These are phyloP conservation scores for Fraxinus nigra DNA, from an alignment of 305 asterid genomes.

Conservation along the genomic window DNA sequence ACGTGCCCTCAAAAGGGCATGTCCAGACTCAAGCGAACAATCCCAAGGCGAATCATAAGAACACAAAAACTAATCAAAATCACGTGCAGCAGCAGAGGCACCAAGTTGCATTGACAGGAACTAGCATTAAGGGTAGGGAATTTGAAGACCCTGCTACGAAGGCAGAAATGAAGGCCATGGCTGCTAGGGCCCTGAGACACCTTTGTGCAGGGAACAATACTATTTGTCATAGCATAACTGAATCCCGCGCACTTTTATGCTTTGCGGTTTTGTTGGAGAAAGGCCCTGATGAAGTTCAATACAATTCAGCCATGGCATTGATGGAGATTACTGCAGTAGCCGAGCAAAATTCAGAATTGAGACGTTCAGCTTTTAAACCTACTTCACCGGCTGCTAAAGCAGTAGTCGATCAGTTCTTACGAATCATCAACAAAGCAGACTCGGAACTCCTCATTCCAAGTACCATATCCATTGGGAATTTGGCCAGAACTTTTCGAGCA, in stretches of 20 bases:
- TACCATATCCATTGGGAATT: slow-evolving; percentile 49
- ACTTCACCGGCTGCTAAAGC: slow-evolving; percentile 64
- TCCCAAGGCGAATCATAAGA: slow-evolving; percentile 7
- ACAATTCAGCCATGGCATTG: slow-evolving; percentile 63
- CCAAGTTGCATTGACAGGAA: slow-evolving; percentile 42
- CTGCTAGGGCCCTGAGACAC: slow-evolving; percentile 58
- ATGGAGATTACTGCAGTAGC: slow-evolving; percentile 72
- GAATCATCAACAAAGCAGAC: slow-evolving; percentile 39
- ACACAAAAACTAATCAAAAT: slow-evolving; percentile 8
- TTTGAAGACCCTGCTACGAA: slow-evolving; percentile 49
- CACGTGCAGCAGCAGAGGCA: slow-evolving; percentile 27
- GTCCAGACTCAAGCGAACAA: slow-evolving; percentile 4
- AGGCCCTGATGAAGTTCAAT: slow-evolving; percentile 51
- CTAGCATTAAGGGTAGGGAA: slow-evolving; percentile 56
- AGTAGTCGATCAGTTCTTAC: slow-evolving; percentile 57
- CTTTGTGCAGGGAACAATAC: slow-evolving; percentile 52
- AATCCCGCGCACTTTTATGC: slow-evolving; percentile 61
- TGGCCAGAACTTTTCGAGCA: slow-evolving; percentile 63
- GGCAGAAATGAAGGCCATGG: slow-evolving; percentile 62
- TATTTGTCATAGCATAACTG: slow-evolving; percentile 50
- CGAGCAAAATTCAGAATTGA: slow-evolving; percentile 43
- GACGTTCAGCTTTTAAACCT: slow-evolving; percentile 64
- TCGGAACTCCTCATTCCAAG: slow-evolving; percentile 50
- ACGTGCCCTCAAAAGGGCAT: neutral
- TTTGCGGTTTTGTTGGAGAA: slow-evolving; percentile 56